phyloP scores from a whole-genome alignment of 805 yeast species.

The Lipomyces sp. region DNA sequence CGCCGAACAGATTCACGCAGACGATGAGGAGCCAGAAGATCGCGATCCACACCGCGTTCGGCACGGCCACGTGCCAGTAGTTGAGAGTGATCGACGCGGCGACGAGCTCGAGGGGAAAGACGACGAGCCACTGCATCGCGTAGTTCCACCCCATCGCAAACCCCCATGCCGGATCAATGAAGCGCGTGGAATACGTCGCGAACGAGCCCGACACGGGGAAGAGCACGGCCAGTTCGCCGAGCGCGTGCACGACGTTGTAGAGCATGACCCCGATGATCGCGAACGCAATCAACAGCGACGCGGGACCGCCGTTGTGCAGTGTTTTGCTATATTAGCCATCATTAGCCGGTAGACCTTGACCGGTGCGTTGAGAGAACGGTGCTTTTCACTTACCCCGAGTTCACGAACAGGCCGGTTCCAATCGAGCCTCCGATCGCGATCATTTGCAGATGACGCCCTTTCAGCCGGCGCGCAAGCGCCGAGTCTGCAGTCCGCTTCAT shows the following conservation, averaged over 20 bases:
- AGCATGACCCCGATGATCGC: conserved; percentile 50
- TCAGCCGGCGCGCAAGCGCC: conserved; percentile 50
- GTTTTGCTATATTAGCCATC: conserved; percentile 34
- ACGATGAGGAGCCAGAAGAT: conserved; percentile 53
- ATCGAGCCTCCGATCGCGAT: conserved; percentile 83
- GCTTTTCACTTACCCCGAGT: conserved; percentile 22
- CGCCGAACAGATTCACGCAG: conserved; percentile 52
- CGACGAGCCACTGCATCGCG: conserved; percentile 60
- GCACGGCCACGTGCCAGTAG: conserved; percentile 51
- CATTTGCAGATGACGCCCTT: conserved; percentile 46
- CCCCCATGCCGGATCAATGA: conserved; percentile 65
- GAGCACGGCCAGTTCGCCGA: conserved; percentile 63
- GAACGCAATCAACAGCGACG: conserved; percentile 50
- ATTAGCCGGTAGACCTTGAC: too few relatives aligned
- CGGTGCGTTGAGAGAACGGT: too few relatives aligned
- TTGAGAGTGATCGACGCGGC: conserved; percentile 58
- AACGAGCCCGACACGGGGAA: conserved; percentile 65
- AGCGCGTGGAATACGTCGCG: conserved; percentile 57
- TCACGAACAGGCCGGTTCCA: conserved; percentile 66
- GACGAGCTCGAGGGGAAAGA: conserved; percentile 63
- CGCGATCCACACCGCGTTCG: conserved; percentile 57
- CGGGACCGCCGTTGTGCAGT: conserved; percentile 51
- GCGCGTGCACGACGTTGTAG: conserved; percentile 50
- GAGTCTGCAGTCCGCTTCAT: conserved; percentile 44
- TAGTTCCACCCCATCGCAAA: conserved; percentile 74